Base-by-base conservation (phyloP, 495 filamentous ascomycete genomes). In the Extremus antarcticus region DNA sequence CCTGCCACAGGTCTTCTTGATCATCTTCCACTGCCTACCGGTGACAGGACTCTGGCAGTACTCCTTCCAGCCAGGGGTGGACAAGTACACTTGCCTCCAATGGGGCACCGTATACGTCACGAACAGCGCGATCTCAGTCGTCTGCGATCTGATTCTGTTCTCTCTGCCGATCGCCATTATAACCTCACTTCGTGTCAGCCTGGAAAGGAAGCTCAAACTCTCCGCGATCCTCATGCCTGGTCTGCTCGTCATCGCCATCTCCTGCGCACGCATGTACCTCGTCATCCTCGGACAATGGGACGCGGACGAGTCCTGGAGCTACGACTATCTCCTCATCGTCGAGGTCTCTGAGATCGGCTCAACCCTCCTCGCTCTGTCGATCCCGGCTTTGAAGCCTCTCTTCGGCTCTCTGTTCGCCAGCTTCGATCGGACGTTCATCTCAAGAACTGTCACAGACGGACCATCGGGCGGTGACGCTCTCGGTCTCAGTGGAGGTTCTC, bases 271-370 rank as follows among this genome's bases (percentile, higher is more conserved):
- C 19, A 45, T 54, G 39, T 45, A 47, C 41, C 39, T 54, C 16
- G 23, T 54, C 13, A 39, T 45, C 38, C 21, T 25, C 16, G 41
- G 51, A 21, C 39, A 46, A 23, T 54, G 41, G 39, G 39, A 46
- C 9, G 51, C 40, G 10, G 51, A 54, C 22, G 39, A 54, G 25
- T 54, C 51, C 23, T 54, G 51, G 51, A 21, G 11, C 51, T 54
- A 54, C 23, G 51, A 32, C 22, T 43, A 39, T 11, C 17, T 54
- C 11, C 51, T 54, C n/a, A 43, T 23, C 39, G 23, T 54, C 23
- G 51, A 54, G 51, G n/a, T 25, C n/a, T 32, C 51, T 25, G 51
- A 54, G 41, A 54, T 54, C 41, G 51, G 51, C n/a, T 29, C 23
- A 17, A 54, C 51, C 13, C 51, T 54, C 20, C 17, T 54, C 23